Percentiles rank a stretch among this genome's conserved stretches.
phyloP scores from a whole-genome alignment of 2,329 filamentous ascomycete genomes.

The Diplodia intermedia region DNA sequence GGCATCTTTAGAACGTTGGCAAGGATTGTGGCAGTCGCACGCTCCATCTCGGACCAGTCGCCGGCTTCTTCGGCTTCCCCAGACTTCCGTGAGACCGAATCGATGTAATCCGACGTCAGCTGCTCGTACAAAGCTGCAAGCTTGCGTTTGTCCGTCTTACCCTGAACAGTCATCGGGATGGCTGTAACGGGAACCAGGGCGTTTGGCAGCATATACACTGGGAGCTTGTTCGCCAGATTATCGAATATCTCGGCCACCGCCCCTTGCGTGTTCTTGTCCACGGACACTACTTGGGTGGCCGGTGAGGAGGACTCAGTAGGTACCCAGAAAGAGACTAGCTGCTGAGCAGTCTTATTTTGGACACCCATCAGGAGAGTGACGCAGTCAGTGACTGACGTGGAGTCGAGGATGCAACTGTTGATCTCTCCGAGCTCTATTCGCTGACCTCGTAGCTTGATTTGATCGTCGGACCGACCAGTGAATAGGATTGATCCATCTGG shows the following conservation, averaged over 20 bases:
- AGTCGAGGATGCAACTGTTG: conserved; percentile 65
- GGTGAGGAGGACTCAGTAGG: conserved; percentile 43
- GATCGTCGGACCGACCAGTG: conserved; percentile 75
- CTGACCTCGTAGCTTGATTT: conserved; percentile 82
- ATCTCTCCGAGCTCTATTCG: conserved; percentile 81
- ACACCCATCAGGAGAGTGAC: conserved; percentile 65
- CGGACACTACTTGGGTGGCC: conserved; percentile 49
- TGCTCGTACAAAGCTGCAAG: conserved; percentile 59
- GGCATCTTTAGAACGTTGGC: conserved; percentile 58
- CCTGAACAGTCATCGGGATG: conserved; percentile 75
- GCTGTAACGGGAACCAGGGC: conserved; percentile 72
- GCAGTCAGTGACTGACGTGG: conserved; percentile 64
- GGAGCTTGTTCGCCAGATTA: conserved; percentile 63
- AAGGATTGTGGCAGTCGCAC: conserved; percentile 62
- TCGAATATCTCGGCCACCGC: conserved; percentile 58
- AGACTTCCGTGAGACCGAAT: conserved; percentile 45
- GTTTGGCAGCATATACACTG: conserved; percentile 80
- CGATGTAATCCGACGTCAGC: conserved; percentile 57
- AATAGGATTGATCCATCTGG: conserved; percentile 78
- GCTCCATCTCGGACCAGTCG: conserved; percentile 64
- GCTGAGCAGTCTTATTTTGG: conserved; percentile 54
- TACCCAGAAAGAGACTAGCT: conserved; percentile 73
- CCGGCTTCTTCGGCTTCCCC: conserved; percentile 46
- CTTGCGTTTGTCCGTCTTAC: conserved; percentile 71
- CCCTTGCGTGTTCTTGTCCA: conserved; percentile 42